These are phyloP conservation scores for Malassezia psittaci DNA, from an alignment of 1,284 basidiomycete species.

Conservation along the genomic window DNA sequence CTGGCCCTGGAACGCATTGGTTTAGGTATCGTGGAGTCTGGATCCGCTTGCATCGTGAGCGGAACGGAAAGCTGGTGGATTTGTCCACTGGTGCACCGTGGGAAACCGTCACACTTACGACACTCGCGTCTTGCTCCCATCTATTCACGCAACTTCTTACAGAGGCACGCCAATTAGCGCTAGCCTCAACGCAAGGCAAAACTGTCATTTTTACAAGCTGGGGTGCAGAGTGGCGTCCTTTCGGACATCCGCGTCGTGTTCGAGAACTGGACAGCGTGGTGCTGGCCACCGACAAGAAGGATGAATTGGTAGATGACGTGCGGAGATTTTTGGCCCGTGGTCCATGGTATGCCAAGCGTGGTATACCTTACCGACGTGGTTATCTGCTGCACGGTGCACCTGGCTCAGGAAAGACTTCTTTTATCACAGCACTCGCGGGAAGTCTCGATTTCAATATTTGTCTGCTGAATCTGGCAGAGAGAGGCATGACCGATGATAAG, in stretches of 20 bases:
- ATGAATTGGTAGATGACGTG: constrained; percentile 70
- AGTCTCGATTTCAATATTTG: constrained; percentile 84
- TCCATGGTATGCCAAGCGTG: constrained; percentile 93
- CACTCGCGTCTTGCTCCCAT: constrained; percentile 70
- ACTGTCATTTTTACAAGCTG: constrained; percentile 92
- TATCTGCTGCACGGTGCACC: constrained; percentile 93
- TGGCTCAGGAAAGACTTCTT: constrained; percentile 95
- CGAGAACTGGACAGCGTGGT: constrained; percentile 85
- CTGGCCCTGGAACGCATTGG: constrained; percentile 89
- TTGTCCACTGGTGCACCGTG: constrained; percentile 83
- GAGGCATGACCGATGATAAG: constrained; percentile 93
- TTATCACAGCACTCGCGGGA: constrained; percentile 93
- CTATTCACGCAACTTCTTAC: constrained; percentile 71
- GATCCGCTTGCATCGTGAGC: constrained; percentile 86
- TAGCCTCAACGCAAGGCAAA: constrained; percentile 79
- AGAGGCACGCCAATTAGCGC: constrained; percentile 79
- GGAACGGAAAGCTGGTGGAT: constrained; percentile 65
- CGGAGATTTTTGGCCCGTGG: constrained; percentile 70
- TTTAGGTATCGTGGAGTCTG: constrained; percentile 80
- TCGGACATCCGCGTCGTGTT: constrained; percentile 81
- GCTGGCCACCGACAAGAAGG: constrained; percentile 65
- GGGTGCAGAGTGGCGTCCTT: constrained; percentile 91
- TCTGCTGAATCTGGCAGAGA: constrained; percentile 86
- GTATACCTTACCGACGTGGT: constrained; percentile 91
- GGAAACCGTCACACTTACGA: constrained; percentile 93